Evolutionary conservation across 1,284 basidiomycete genomes (phyloP), one percentile per base, ranked within the genome.

Genomic region (Ustilago cynodontis): DNA sequence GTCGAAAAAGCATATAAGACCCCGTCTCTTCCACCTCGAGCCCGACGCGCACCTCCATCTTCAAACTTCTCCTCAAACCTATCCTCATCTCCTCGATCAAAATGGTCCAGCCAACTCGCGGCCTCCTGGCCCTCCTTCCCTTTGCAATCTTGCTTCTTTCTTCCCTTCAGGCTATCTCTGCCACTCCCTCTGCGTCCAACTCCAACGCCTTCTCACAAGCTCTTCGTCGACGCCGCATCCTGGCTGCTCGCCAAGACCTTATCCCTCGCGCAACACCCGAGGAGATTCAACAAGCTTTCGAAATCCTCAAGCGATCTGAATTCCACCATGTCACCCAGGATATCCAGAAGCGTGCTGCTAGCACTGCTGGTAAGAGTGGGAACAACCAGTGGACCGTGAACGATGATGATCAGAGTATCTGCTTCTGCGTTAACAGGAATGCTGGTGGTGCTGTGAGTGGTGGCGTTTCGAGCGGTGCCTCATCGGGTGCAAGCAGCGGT

Each of bases 391-490:
- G 70, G 70, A 51, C 60, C 3, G 64, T 72, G 50, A 63, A 59
- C 47, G 70, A 72, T 24, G 60, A 67, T 37, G 57, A 62, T 10
- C 50, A 49, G 49, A 63, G 51, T 56, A 72, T 72, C 31, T 72
- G 70, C 64, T 72, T 72, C 52, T 72, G 70, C 28, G 64, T 72
- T 55, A 67, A 72, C 43, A 59, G 70, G 10, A 29, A 47, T 22
- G 50, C 51, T 43, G 59, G 43, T 28, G 18, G 55, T 29, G 51
- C 37, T 16, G 31, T 43, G 16, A 37, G 47, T 9, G 56, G 35
- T 14, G 28, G n/a, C n/a, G n/a, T n/a, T 16, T 41, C 51, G 16
- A 37, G 47, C 9, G 56, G 35, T 14, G 28, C 39, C 10, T 53
- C 52, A 18, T 64, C 60, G 11, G 33, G 43, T 22, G 20, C 51